These are phyloP conservation scores for Suhomyces yuchorum DNA, from an alignment of 1,139 yeast genomes.

Conservation along the genomic window DNA sequence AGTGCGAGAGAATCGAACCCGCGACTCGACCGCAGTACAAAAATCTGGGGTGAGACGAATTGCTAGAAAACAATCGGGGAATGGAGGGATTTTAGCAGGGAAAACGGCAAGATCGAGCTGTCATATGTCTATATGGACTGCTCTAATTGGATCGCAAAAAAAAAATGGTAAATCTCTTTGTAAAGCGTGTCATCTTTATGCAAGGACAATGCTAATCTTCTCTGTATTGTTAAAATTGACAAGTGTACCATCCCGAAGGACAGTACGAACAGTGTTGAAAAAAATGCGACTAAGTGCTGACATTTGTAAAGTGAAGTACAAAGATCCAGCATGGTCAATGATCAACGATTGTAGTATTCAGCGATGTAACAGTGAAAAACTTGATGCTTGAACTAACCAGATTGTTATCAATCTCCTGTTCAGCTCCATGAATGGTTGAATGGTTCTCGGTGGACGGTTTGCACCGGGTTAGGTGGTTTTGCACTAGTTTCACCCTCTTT, in stretches of 20 bases:
- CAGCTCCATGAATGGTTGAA: too few relatives aligned
- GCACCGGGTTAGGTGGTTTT: too few relatives aligned
- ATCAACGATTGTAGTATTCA: too few relatives aligned
- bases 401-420: too few relatives aligned
- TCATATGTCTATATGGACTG: neutral
- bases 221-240: slow-evolving; percentile 85
- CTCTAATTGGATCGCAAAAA: slow-evolving; percentile 33
- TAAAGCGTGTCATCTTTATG: slow-evolving; percentile 98
- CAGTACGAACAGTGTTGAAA: slow-evolving; percentile 35
- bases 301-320: too few relatives aligned
- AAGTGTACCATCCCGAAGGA: slow-evolving; percentile 53
- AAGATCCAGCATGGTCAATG: too few relatives aligned
- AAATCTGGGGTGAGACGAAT: neutral
- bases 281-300: slow-evolving; percentile 7
- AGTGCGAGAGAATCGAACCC: slow-evolving; percentile 14
- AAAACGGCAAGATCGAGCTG: too few relatives aligned
- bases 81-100: neutral
- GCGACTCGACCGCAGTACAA: slow-evolving; percentile 1
- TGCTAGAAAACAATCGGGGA: neutral
- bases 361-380: too few relatives aligned
- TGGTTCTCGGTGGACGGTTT: too few relatives aligned
- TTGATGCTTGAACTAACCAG: too few relatives aligned
- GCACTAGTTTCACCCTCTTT: too few relatives aligned
- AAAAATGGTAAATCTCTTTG: slow-evolving; percentile 90
- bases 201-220: slow-evolving; percentile 99